Percentiles rank a stretch among this genome's conserved stretches.
Evolutionary conservation across 2,329 filamentous ascomycete genomes (phyloP).

Genomic region (Diaporthe capsici): DNA sequence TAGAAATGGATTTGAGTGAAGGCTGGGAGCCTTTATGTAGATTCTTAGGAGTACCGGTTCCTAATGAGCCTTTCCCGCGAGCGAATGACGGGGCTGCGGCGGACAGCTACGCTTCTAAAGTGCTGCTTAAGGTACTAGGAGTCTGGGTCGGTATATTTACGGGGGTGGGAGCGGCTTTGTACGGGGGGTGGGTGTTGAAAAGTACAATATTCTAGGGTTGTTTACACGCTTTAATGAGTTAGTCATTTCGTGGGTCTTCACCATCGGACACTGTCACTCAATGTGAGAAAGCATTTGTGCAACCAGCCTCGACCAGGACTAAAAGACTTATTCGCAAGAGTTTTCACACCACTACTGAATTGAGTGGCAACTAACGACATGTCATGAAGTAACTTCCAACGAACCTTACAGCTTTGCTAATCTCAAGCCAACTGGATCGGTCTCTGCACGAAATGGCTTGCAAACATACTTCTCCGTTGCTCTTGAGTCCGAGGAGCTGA

Average conservation of each 20-base stretch:
- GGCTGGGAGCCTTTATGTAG: constrained; percentile 29
- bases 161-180: not conserved
- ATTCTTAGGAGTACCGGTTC: constrained; percentile 24
- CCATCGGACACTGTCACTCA: too few species aligned
- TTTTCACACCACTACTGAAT: too few species aligned
- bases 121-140: constrained; percentile 41
- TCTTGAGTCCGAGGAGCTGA: not conserved
- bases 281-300: too few species aligned
- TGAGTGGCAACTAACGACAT: too few species aligned
- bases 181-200: not conserved
- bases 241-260: not conserved
- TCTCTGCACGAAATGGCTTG: not conserved
- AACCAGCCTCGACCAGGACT: too few species aligned
- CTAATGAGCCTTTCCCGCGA: constrained; percentile 41
- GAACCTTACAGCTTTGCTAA: too few species aligned
- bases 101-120: constrained; percentile 41
- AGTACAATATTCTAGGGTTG: not conserved
- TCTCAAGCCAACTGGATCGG: too few species aligned
- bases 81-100: constrained; percentile 48
- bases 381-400: too few species aligned
- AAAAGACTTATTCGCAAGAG: too few species aligned
- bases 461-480: not conserved
- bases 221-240: not conserved
- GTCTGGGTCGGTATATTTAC: constrained; percentile 38
- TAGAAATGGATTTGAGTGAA: constrained; percentile 40